Conservation (phyloP, 495 filamentous ascomycete species). For the Lichenothelia convexa region DNA sequence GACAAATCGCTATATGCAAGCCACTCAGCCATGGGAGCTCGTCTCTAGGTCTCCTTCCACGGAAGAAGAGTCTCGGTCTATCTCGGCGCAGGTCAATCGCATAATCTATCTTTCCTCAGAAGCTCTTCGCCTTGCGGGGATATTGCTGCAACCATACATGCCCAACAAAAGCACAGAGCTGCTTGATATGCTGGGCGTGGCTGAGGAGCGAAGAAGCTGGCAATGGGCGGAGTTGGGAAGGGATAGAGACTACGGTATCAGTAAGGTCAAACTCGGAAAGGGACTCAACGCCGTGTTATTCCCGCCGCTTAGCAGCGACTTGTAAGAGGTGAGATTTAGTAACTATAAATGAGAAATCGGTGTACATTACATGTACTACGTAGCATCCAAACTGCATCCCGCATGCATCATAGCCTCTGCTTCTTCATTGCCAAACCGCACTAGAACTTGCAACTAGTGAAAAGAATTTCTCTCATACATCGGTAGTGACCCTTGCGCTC, state of each 20-base stretch:
- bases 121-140: slow-evolving; percentile 59
- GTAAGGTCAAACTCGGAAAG: slow-evolving; percentile 23
- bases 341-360: too few relatives aligned
- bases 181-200: slow-evolving; percentile 61
- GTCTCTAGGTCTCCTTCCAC: too few relatives aligned
- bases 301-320: slow-evolving; percentile 34
- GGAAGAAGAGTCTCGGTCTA: background rate
- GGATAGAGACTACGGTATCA: slow-evolving; percentile 51
- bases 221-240: slow-evolving; percentile 33
- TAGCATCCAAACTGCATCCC: too few relatives aligned
- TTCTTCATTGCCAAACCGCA: too few relatives aligned
- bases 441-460: too few relatives aligned
- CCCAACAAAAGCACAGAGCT: slow-evolving; percentile 58
- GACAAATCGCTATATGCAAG: slow-evolving; percentile 54
- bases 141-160: slow-evolving; percentile 82
- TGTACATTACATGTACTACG: too few relatives aligned
- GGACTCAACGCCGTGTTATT: slow-evolving; percentile 34
- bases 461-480: too few relatives aligned
- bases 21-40: slow-evolving; percentile 36
- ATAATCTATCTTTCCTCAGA: slow-evolving; percentile 57
- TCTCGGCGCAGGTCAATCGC: slow-evolving; percentile 14
- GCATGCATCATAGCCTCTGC: too few relatives aligned
- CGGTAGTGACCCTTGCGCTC: too few relatives aligned
- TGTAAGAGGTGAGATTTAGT: slow-evolving; percentile 3
- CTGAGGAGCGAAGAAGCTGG: slow-evolving; percentile 36